Base-by-base conservation (phyloP, 257 asterid species). In the Nicotiana benthamiana region DNA sequence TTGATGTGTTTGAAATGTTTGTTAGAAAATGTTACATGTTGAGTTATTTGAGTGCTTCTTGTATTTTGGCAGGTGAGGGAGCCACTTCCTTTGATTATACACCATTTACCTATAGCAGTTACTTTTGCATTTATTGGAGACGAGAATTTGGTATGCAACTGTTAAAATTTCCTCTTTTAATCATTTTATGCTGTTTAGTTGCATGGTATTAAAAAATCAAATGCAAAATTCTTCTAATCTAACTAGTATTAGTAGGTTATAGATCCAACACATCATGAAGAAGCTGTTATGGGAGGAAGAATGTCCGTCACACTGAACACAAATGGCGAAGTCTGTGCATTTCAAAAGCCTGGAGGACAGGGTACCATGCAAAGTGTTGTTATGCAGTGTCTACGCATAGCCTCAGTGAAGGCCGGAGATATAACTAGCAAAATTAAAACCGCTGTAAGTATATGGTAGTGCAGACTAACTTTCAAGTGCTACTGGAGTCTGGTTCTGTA, bases 311-410 rank as follows among this genome's bases (percentile, higher is more conserved):
- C 96, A 36, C 83, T 94, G 59, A 96, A 92, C 86, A 82, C 92
- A 62, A 89, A 92, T 81, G 98, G 98, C 24, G 97, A 96, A 16
- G 87, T 94, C 61, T 96, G 99, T 83, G 92, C 99, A 61, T 89
- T 94, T 81, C 99, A 96, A 79, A 96, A 96, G 84, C 97, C 97
- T 80, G 99, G 99, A 82, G 97, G 99, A 79, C 90, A 84, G 57
- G 97, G 97, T 53, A 92, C 90, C 77, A 43, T 88, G 81, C 97
- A 90, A 88, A 94, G 94, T 86, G 97, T 90, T 77, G 84, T 96
- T 59, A 92, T 96, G 97, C 98, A 91, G 88, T 96, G 99, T 84
- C 83, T 96, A 86, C 93, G 98, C 48, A 91, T 96, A 87, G 99
- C 98, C 82, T 90, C 97, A 74, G 89, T 89, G 80, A 96, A 94